Base-by-base conservation (phyloP, 1,139 yeast genomes). In the Debaryomyces sp. region DNA sequence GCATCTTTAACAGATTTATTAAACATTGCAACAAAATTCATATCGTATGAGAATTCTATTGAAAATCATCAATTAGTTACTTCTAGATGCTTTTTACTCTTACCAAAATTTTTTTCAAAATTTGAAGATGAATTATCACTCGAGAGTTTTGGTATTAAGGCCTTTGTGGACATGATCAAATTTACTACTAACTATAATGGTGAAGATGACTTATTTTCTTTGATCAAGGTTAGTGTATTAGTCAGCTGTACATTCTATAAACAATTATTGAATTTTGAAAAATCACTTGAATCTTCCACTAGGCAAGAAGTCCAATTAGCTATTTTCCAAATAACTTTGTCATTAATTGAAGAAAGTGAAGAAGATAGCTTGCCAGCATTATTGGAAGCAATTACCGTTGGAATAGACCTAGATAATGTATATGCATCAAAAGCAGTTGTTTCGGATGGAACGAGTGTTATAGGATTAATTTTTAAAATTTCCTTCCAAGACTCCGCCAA, bases 341-440 rank as follows among this genome's bases (percentile, higher is more conserved):
- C 77, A 2, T 64, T 91, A n/a, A 63, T 80, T 2, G 80, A 77
- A 1, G 87, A 82, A 1, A 81, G 96, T 1, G 89, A 84, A 44
- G 97, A 89, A 43, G 98, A 92, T 58, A 81, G 96, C 0, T 84
- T 89, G 26, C 82, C 94, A 0, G 76, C 87, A 42, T 67, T 91
- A 44, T 77, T 89, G n/a, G 97, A 91, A 61, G 81, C 87, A 0
- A 67, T 88, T 26, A 75, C 84, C 1, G 74, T 77, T 9, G 80
- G 85, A 2, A 73, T 87, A 50, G 69, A 78, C 49, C 69, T 80
- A 8, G 67, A 70, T 48, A 71, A 76, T 5, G 50, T 63, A 1
- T 64, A 70, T 35, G 74, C 81, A 0, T 59, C 71, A 1, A 55
- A 57, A 15, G 67, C 76, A 1, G 41, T 43, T 6, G 43, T 67